These are phyloP conservation scores for Stephania japonica DNA, from an alignment of 164 flowering plant genomes.

Conservation along the genomic window DNA sequence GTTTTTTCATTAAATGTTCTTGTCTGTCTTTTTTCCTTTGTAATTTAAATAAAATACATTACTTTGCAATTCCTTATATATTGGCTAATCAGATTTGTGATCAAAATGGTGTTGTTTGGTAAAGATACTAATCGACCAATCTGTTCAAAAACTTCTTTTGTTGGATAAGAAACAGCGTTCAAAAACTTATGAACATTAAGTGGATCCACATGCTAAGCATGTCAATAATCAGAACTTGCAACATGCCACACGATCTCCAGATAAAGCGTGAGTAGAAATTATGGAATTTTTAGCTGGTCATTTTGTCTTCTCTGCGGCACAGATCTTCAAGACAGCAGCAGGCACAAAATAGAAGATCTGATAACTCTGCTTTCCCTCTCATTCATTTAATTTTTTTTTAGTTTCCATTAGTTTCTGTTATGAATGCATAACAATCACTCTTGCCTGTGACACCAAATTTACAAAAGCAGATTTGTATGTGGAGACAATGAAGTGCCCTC, in stretches of 20 bases:
- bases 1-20: background rate
- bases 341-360: background rate
- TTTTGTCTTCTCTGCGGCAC: no score
- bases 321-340: background rate
- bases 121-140: background rate
- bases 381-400: background rate
- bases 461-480: no score
- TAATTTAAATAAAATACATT: background rate
- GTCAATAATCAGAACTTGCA: background rate
- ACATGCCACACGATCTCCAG: background rate
- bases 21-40: background rate
- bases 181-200: background rate
- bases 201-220: background rate
- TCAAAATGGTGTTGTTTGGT: background rate
- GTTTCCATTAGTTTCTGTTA: background rate
- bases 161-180: background rate
- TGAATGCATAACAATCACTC: no score
- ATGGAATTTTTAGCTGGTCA: background rate
- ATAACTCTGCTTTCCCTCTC: background rate
- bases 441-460: no score
- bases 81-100: background rate
- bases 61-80: background rate
- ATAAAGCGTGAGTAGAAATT: background rate
- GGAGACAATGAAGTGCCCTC: no score
- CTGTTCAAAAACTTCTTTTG: background rate